Conservation (phyloP, 306 rosid species). For the Rubus idaeus region DNA sequence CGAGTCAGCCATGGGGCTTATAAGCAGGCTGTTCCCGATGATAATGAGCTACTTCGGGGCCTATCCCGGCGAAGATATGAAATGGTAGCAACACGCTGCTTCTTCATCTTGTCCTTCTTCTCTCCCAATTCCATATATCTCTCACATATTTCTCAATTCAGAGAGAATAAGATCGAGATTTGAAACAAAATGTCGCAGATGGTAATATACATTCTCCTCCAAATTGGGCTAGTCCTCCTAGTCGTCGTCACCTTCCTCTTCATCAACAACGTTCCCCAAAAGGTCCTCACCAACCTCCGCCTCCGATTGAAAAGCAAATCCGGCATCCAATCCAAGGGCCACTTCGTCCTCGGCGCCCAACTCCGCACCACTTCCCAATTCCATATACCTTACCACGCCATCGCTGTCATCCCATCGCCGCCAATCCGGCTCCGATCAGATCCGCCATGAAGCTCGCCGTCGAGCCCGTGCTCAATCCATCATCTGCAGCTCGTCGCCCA, state of each 20-base stretch:
- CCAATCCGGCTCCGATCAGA: too few relatives aligned
- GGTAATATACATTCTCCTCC: constrained; percentile 56
- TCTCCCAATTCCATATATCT: background rate
- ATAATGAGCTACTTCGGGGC: too few relatives aligned
- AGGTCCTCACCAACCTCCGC: constrained; percentile 48
- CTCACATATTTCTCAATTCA: background rate
- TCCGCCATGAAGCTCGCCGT: too few relatives aligned
- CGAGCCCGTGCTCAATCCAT: too few relatives aligned
- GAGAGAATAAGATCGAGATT: constrained; percentile 17
- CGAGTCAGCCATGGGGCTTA: too few relatives aligned
- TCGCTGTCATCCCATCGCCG: too few relatives aligned
- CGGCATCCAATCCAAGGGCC: constrained; percentile 56
- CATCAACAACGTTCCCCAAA: constrained; percentile 65
- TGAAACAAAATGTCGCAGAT: constrained; percentile 22
- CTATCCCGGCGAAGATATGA: too few relatives aligned
- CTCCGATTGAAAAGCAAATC: constrained; percentile 40
- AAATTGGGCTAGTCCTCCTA: constrained; percentile 44
- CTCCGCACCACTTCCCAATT: too few relatives aligned
- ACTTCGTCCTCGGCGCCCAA: constrained; percentile 87
- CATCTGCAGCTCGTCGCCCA: too few relatives aligned
- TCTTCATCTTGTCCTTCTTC: background rate
- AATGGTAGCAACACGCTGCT: too few relatives aligned
- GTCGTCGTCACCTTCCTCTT: constrained; percentile 47
- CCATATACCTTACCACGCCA: too few relatives aligned
- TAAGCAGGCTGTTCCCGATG: too few relatives aligned